Evolutionary conservation across 768 basidiomycete species (phyloP).

Genomic region (Gymnopilus dilepis): DNA sequence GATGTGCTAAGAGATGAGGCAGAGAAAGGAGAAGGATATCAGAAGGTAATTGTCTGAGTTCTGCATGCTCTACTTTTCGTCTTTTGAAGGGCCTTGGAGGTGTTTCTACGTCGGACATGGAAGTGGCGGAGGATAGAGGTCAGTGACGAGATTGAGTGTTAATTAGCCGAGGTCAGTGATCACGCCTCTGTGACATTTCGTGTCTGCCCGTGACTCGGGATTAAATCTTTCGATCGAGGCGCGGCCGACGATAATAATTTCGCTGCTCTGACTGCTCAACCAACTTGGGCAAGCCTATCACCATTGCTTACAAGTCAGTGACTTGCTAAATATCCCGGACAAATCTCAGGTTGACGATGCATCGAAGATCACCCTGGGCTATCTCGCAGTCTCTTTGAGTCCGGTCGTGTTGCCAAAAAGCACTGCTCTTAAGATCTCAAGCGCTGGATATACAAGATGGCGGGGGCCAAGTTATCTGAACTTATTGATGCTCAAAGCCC

Average conservation of each 20-base stretch:
- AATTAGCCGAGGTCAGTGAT: not conserved
- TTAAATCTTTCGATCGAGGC: too few species aligned
- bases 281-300: not conserved
- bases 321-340: not conserved
- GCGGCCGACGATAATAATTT: too few species aligned
- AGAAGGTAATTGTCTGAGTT: slow-evolving; percentile 34
- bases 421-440: too few species aligned
- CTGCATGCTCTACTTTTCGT: slow-evolving; percentile 15
- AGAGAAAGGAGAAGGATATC: slow-evolving; percentile 63
- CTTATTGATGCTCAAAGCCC: slow-evolving; percentile 57
- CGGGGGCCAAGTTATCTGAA: slow-evolving; percentile 72
- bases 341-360: not conserved
- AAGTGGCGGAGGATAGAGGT: not conserved
- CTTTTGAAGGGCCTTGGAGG: slow-evolving; percentile 21
- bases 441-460: not conserved
- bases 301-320: not conserved
- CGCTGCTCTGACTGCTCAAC: not conserved
- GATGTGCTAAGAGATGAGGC: slow-evolving; percentile 64
- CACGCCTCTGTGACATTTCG: slow-evolving; percentile 3
- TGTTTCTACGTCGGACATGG: slow-evolving; percentile 9
- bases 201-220: not conserved
- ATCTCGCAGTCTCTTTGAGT: too few species aligned
- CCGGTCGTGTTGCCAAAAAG: too few species aligned
- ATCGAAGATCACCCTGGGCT: not conserved
- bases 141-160: not conserved